Base-by-base conservation (phyloP, 192 early-diverging fungal genomes). In the Coemansia sp. region DNA sequence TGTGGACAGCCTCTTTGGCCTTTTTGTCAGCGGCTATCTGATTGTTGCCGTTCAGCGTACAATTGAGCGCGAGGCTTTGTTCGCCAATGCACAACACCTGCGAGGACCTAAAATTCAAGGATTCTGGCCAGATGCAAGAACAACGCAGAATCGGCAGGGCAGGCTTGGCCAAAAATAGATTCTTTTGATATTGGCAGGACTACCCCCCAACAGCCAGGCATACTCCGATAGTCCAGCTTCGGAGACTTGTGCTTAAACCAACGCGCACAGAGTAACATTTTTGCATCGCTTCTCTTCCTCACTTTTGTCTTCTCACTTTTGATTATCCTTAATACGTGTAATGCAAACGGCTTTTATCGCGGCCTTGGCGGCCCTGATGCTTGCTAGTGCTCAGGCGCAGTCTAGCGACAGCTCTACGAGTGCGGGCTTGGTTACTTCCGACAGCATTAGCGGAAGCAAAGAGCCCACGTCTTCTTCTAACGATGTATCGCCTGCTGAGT, bases 121-220 rank as follows among this genome's bases (percentile, higher is more conserved):
- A 47, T 47, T 47, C 18, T 47, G 18, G 9, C 9, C 43, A 47
- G 43, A n/a, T 47, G 43, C 43, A 47, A 47, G 43, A 18, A 47
- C 43, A 47, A 8, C 52, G 5, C 26, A 33, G 26, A 55, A 55
- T 28, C 14, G 52, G 28, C 26, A 55, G 52, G 52, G 52, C 2
- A n/a, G 52, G 52, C 26, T 31, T 33, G 52, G 16, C 26, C 52
- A 33, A 55, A 31, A 55, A 31, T 55, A 55, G 52, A 55, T 55
- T 55, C 26, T 55, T 31, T 26, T 16, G 1, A 6, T 52, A 31
- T 13, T 6, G n/a, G 31, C 2, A 12, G 25, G 26, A 52, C 41
- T 16, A n/a, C 7, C 43, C 31, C 43, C 43, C 43, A 47, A 47
- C 43, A 47, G 43, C 43, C 20, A 21, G 43, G 43, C 43, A 47